Conservation (phyloP, 2,329 filamentous ascomycete species). For the Monosporascus sp. region DNA sequence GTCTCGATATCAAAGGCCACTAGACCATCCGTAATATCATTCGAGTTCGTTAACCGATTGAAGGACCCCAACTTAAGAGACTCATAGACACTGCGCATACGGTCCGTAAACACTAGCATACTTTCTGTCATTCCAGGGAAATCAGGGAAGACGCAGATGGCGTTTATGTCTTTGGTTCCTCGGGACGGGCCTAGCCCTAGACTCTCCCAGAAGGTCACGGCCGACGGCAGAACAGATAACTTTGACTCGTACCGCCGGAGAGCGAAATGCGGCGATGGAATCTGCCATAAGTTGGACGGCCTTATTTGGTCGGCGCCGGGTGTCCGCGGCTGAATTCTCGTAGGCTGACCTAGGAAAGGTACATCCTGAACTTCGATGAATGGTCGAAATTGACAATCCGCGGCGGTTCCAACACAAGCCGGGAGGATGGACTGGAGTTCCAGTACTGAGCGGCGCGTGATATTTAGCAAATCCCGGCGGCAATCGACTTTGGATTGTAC, state of each 20-base stretch:
- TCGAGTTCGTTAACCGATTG: constrained; percentile 37
- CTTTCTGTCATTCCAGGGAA: constrained; percentile 57
- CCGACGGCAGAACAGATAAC: constrained; percentile 69
- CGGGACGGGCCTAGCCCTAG: constrained; percentile 67
- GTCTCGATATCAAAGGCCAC: constrained; percentile 45
- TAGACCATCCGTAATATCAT: constrained; percentile 42
- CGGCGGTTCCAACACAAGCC: constrained; percentile 36
- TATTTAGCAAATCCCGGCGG: constrained; percentile 35
- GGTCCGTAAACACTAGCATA: constrained; percentile 58
- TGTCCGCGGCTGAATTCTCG: constrained; percentile 45
- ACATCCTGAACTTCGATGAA: constrained; percentile 54
- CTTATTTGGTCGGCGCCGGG: constrained; percentile 42
- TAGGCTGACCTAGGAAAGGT: constrained; percentile 46
- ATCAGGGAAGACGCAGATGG: constrained; percentile 65
- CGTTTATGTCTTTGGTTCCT: constrained; percentile 64
- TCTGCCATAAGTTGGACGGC: constrained; percentile 51
- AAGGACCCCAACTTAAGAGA: constrained; percentile 67
- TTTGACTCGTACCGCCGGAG: constrained; percentile 63
- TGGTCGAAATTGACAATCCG: constrained; percentile 38
- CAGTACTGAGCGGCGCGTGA: constrained; percentile 43
- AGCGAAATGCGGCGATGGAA: constrained; percentile 66
- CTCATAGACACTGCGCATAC: constrained; percentile 67
- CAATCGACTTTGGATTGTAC: constrained; percentile 25
- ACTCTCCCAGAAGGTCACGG: constrained; percentile 76
- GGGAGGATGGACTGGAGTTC: constrained; percentile 41